Evolutionary conservation across 1,284 basidiomycete genomes (phyloP), one percentile per base, ranked within the genome.

Genomic region (Papiliotrema fonsecae): DNA sequence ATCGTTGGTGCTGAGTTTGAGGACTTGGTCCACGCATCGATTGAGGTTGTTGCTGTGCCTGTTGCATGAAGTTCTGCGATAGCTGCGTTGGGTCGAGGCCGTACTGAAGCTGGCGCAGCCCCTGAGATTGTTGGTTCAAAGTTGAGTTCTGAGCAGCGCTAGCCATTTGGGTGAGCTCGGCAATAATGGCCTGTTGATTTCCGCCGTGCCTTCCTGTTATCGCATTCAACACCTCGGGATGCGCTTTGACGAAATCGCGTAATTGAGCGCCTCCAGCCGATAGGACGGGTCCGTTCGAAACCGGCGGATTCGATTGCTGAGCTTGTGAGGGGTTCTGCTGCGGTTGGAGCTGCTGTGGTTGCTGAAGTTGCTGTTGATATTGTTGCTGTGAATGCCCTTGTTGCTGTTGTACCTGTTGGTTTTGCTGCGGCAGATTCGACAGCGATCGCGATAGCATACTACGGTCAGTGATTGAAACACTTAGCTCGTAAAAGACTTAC

Each of bases 371-470:
- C n/a, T n/a, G 19, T 25, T 46, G 43, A 25, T 44, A 30, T 7
- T 21, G 36, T 19, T 35, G 27, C 27, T 44, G 42, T 3, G 14
- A 28, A 5, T 46, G 19, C 4, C 21, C 10, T 22, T 46, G 45
- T 22, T 46, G 45, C 18, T 10, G 30, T 18, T 28, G 42, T 14
- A 9, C 16, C 19, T 43, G 42, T 16, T 4, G 3, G 3, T 25
- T 36, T 31, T 27, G 39, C 27, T 48, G 39, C 21, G 14, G 47
- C 10, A 24, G 26, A 14, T 41, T 43, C 24, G 31, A 39, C 13
- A 38, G 27, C 42, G 37, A 42, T 37, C 47, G 51, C 6, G 46
- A 47, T 10, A 52, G 46, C 50, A 52, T 52, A 36, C 50, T 52
- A 28, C n/a, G 6, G 21, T 37, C 7, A 26, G 31, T 42, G 21